Evolutionary conservation across 2,329 filamentous ascomycete genomes (phyloP), one percentile per base, ranked within the genome.

Genomic region (Xylariales sp.): DNA sequence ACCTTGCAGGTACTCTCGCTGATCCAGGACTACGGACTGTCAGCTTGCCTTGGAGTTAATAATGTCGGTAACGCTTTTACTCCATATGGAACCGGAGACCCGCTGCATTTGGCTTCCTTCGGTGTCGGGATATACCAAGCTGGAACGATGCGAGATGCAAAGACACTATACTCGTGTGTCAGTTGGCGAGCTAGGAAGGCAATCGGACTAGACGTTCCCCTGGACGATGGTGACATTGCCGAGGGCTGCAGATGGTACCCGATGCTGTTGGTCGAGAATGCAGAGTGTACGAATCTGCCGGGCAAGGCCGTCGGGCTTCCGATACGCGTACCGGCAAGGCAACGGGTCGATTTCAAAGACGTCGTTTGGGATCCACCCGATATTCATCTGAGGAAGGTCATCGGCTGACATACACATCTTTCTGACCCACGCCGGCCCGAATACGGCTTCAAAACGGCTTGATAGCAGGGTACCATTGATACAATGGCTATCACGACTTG

Each of bases 51-150:
- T 4, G 75, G 79, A 2, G 70, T 85, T 27, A 87, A 87, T 53
- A 88, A 88, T 52, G 76, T 88, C 11, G 83, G 83, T 14, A 88
- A 88, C 54, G 81, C 83, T 0, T 87, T 88, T 51, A 87, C 84
- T 5, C 84, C 84, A 0, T 77, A 82, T 53, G 84, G 83, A 0
- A 78, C 68, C 14, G 80, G 74, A 28, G 84, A 87, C 61, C 83
- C 83, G 1, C 56, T 88, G 36, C 67, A 68, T 29, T 62, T 86
- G 31, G 81, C 82, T 15, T 78, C 73, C 48, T 62, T 81, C 39
- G 77, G 78, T 1, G 78, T 86, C 1, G 82, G 80, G 0, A 54
- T 87, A 3, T 87, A 87, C 53, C 82, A 86, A 46, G 74, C 77
- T 2, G 82, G 82, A 1, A 83, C 78, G 1, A 70, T 69, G 44